phyloP scores from a whole-genome alignment of 1,284 basidiomycete species.

The Bondarzewia mesenterica region DNA sequence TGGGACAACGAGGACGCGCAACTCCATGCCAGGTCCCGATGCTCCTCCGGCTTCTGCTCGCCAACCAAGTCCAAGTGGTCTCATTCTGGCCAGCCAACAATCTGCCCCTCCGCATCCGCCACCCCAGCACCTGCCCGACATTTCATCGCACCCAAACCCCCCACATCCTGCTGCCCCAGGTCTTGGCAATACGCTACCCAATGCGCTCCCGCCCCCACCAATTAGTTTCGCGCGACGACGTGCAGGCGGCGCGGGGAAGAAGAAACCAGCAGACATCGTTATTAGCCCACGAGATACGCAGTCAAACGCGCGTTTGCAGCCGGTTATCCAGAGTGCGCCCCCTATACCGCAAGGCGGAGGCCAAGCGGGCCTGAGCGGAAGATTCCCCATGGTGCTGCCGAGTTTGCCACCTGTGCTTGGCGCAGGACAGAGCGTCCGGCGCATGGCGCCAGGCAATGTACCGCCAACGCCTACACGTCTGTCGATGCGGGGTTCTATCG shows the following conservation, averaged over 20 bases:
- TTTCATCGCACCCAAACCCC: conserved; percentile 9
- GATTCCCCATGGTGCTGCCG: conserved; percentile 48
- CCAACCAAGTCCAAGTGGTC: conserved; percentile 10
- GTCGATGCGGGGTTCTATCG: conserved; percentile 29
- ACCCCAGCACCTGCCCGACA: conserved; percentile 9
- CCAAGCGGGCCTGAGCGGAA: conserved; percentile 28
- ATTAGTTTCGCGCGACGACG: conserved; percentile 61
- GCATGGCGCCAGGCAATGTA: conserved; percentile 43
- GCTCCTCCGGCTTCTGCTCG: conserved; percentile 13
- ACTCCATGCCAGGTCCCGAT: conserved; percentile 19
- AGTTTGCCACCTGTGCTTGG: conserved; percentile 50
- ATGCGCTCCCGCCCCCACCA: conserved; percentile 51
- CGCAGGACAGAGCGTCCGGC: conserved; percentile 32
- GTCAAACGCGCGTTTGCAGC: conserved; percentile 44
- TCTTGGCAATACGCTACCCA: background rate
- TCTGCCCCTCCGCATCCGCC: background rate
- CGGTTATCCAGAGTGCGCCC: conserved; percentile 67
- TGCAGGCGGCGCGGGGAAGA: conserved; percentile 46
- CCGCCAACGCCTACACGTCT: conserved; percentile 68
- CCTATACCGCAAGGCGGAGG: conserved; percentile 39
- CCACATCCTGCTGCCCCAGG: background rate
- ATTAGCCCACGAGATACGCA: conserved; percentile 60
- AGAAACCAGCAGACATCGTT: conserved; percentile 70
- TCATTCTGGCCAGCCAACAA: conserved; percentile 18
- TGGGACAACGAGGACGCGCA: conserved; percentile 12